Conservation (phyloP, 768 basidiomycete genomes). For the Kondoa malvinella region DNA sequence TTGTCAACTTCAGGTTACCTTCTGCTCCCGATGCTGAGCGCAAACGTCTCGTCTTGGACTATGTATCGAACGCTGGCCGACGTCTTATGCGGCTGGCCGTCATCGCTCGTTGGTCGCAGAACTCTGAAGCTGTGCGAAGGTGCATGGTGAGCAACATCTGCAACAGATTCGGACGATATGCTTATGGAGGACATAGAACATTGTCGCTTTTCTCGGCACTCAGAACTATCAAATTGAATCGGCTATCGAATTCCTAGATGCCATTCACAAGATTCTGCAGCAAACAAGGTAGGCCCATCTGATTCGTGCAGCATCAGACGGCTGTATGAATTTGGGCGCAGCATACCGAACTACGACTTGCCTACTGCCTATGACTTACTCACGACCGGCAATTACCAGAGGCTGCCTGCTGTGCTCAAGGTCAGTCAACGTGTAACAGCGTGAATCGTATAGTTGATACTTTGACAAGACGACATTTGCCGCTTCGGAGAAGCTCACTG, state of each 20-base stretch:
- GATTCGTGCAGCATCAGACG: background rate
- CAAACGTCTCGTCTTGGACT: slow-evolving; percentile 67
- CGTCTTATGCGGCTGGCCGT: slow-evolving; percentile 80
- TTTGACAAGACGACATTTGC: background rate
- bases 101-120: slow-evolving; percentile 68
- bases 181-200: slow-evolving; percentile 42
- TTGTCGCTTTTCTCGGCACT: slow-evolving; percentile 66
- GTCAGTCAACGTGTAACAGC: too few species aligned
- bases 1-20: slow-evolving; percentile 18
- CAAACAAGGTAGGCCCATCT: slow-evolving; percentile 49
- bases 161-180: background rate
- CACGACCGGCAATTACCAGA: slow-evolving; percentile 65
- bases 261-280: slow-evolving; percentile 52
- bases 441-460: too few species aligned
- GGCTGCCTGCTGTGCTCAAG: slow-evolving; percentile 66
- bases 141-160: slow-evolving; percentile 18
- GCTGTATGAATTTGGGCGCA: slow-evolving; percentile 28
- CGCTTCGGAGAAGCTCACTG: slow-evolving; percentile 24
- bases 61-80: slow-evolving; percentile 76
- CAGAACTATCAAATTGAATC: slow-evolving; percentile 71
- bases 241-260: slow-evolving; percentile 46
- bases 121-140: slow-evolving; percentile 30
- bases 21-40: slow-evolving; percentile 37
- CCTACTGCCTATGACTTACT: slow-evolving; percentile 79
- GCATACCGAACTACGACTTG: slow-evolving; percentile 82